Evolutionary conservation across 2,329 filamentous ascomycete species (phyloP).

Genomic region (Xylaria sp.): DNA sequence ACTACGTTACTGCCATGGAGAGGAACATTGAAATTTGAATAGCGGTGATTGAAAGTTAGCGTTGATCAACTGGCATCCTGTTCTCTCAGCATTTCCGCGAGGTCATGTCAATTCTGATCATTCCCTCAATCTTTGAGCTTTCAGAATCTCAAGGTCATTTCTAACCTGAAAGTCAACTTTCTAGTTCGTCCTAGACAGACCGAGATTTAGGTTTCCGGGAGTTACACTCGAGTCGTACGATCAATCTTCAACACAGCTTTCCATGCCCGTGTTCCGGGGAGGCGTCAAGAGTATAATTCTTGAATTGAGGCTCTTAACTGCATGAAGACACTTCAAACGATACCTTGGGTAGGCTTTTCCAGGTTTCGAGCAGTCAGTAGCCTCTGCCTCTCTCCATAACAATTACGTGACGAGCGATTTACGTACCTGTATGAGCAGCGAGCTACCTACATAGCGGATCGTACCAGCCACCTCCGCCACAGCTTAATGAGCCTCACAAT

Average conservation of each 20-base stretch:
- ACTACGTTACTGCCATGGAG: constrained; percentile 8
- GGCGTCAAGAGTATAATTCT: constrained; percentile 11
- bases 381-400: constrained; percentile 15
- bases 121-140: not conserved
- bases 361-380: not conserved
- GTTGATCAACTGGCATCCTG: constrained; percentile 7
- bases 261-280: constrained; percentile 12
- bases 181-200: constrained; percentile 11
- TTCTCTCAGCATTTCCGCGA: not conserved
- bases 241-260: constrained; percentile 14
- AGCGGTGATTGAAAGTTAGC: constrained; percentile 5
- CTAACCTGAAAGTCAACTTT: constrained; percentile 4
- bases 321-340: not conserved
- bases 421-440: too few species aligned
- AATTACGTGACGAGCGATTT: not conserved
- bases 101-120: constrained; percentile 14
- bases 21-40: constrained; percentile 9
- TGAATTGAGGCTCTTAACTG: constrained; percentile 7
- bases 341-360: not conserved
- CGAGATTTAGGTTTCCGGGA: constrained; percentile 5
- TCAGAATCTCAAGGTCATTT: not conserved
- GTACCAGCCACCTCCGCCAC: too few species aligned
- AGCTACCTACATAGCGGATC: too few species aligned
- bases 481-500: too few species aligned
- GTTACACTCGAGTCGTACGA: constrained; percentile 5